Evolutionary conservation across 108 stramenopile genomes (phyloP).

Genomic region (Skeletonema menzelii): DNA sequence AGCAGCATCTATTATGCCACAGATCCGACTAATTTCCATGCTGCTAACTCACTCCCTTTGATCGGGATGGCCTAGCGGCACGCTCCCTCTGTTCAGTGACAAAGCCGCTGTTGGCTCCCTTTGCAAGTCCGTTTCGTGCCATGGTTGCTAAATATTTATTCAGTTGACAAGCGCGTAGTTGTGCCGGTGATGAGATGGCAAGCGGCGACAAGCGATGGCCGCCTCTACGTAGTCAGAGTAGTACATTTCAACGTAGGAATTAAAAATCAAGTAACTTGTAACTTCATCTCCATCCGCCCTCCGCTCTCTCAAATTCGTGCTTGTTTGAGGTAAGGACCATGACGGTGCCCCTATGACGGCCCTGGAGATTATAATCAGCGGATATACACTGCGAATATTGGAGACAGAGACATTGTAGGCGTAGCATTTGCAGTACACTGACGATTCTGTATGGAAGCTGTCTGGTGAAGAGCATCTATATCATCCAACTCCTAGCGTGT

Average conservation of each 20-base stretch:
- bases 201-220: not conserved
- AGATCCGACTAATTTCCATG: not conserved
- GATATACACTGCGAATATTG: not conserved
- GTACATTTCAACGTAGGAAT: slow-evolving; percentile 16
- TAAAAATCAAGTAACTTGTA: slow-evolving; percentile 4
- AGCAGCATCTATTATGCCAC: slow-evolving; percentile 1
- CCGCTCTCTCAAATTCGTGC: not conserved
- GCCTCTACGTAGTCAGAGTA: not conserved
- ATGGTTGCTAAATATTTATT: slow-evolving; percentile 49
- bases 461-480: not conserved
- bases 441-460: not conserved
- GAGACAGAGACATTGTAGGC: not conserved
- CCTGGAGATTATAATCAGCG: not conserved
- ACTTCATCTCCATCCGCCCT: not conserved
- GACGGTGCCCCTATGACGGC: not conserved
- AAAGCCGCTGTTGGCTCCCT: slow-evolving; percentile 84
- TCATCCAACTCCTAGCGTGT: not conserved
- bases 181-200: slow-evolving; percentile 5
- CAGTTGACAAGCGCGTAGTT: not conserved
- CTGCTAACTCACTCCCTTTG: slow-evolving; percentile 78
- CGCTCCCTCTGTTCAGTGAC: slow-evolving; percentile 60
- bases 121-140: slow-evolving; percentile 83
- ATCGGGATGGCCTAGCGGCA: slow-evolving; percentile 61
- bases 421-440: not conserved
- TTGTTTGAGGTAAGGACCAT: slow-evolving; percentile 4